These are phyloP conservation scores for Mycena venus DNA, from an alignment of 768 basidiomycete genomes.

Conservation along the genomic window DNA sequence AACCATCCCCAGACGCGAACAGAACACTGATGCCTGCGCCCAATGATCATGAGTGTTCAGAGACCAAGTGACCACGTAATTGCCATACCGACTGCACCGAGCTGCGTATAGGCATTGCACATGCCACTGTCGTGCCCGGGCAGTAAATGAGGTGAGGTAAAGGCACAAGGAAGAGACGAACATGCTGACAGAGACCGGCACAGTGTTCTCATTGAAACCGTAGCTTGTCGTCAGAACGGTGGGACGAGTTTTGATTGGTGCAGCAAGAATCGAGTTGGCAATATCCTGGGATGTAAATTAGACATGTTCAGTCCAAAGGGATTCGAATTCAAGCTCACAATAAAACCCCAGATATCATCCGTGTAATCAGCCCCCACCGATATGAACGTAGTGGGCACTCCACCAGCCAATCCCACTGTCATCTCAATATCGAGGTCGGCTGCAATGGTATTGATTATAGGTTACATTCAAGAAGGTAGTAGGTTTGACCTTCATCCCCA, in stretches of 20 bases:
- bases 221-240: slow-evolving; percentile 54
- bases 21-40: slow-evolving; percentile 42
- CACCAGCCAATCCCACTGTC: slow-evolving; percentile 52
- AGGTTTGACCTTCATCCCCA: too few species aligned
- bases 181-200: slow-evolving; percentile 46
- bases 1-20: slow-evolving; percentile 43
- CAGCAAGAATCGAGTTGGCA: slow-evolving; percentile 52
- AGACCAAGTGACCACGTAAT: not conserved
- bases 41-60: too few species aligned
- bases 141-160: too few species aligned
- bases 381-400: slow-evolving; percentile 52
- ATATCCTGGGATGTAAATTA: too few species aligned
- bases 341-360: slow-evolving; percentile 16
- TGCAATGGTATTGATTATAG: too few species aligned
- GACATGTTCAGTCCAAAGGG: too few species aligned
- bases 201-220: slow-evolving; percentile 54
- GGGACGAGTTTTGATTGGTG: slow-evolving; percentile 54
- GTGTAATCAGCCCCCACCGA: slow-evolving; percentile 19
- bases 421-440: slow-evolving; percentile 62
- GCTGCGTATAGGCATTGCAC: slow-evolving; percentile 45
- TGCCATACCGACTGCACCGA: slow-evolving; percentile 48
- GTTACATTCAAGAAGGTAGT: too few species aligned
- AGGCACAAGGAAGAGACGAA: too few species aligned
- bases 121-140: too few species aligned
- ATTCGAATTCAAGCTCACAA: not conserved